Conservation (phyloP, 352 stramenopile genomes). For the Phytopythium litorale region DNA sequence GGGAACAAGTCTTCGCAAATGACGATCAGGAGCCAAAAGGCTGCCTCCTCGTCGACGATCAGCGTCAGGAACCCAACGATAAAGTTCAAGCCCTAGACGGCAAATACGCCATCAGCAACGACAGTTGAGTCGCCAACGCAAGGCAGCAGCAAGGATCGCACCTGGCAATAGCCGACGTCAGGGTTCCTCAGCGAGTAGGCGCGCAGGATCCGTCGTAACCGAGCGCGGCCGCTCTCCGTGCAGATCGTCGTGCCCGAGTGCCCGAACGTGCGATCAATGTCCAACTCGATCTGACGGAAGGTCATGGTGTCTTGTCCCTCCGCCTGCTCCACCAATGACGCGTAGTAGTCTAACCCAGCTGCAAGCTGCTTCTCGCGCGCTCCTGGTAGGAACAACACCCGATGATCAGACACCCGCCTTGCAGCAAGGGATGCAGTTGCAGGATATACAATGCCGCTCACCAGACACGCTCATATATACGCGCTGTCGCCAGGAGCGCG, state of each 20-base stretch:
- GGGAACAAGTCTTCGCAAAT: constrained; percentile 89
- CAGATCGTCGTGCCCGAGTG: constrained; percentile 64
- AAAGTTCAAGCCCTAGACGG: constrained; percentile 74
- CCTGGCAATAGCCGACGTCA: constrained; percentile 82
- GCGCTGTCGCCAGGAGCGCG: constrained; percentile 52
- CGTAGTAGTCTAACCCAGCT: constrained; percentile 47
- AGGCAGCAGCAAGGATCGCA: constrained; percentile 6
- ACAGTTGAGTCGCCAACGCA: neutral
- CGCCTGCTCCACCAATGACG: constrained; percentile 36
- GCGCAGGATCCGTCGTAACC: constrained; percentile 65
- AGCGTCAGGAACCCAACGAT: constrained; percentile 85
- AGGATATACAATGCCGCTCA: neutral
- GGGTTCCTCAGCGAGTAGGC: constrained; percentile 82
- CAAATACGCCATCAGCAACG: no score
- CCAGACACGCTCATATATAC: constrained; percentile 75
- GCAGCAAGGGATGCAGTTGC: neutral
- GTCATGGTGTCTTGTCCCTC: constrained; percentile 41
- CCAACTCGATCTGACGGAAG: constrained; percentile 84
- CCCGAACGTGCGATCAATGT: constrained; percentile 85
- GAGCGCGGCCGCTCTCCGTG: constrained; percentile 42
- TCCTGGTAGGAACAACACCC: constrained; percentile 7
- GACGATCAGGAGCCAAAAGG: constrained; percentile 86
- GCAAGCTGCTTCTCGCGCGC: constrained; percentile 53
- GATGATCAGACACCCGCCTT: neutral
- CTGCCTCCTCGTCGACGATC: constrained; percentile 77